phyloP scores from a whole-genome alignment of 768 basidiomycete genomes.

The Suillus paluster region DNA sequence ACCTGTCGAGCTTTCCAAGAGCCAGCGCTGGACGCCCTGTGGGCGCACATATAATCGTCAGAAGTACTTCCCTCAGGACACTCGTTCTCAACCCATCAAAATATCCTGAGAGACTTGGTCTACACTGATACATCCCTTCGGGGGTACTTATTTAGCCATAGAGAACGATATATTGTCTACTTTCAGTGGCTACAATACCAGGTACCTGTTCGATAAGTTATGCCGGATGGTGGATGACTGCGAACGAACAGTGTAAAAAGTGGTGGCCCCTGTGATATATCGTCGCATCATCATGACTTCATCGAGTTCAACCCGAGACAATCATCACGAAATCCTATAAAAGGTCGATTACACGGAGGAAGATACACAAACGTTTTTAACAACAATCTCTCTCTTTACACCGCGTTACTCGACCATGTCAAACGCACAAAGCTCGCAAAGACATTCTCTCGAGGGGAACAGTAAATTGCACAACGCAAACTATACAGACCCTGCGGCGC shows the following conservation, averaged over 20 bases:
- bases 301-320: background rate
- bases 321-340: background rate
- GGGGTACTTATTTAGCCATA: too few species aligned
- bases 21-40: background rate
- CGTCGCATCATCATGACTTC: background rate
- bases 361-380: background rate
- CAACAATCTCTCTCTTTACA: too few species aligned
- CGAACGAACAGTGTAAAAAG: too few species aligned
- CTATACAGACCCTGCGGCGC: slow-evolving; percentile 17
- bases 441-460: slow-evolving; percentile 26
- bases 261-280: background rate
- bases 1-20: background rate
- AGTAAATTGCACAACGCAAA: slow-evolving; percentile 18
- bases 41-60: background rate
- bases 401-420: slow-evolving; percentile 7
- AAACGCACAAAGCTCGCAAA: slow-evolving; percentile 16
- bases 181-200: too few species aligned
- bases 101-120: too few species aligned
- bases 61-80: background rate
- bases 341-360: background rate
- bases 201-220: too few species aligned
- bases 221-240: too few species aligned
- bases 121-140: too few species aligned
- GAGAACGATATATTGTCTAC: too few species aligned
- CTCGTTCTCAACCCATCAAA: background rate